Conservation (phyloP, 2,329 filamentous ascomycete genomes). For the Aspergillus tubingensis region DNA sequence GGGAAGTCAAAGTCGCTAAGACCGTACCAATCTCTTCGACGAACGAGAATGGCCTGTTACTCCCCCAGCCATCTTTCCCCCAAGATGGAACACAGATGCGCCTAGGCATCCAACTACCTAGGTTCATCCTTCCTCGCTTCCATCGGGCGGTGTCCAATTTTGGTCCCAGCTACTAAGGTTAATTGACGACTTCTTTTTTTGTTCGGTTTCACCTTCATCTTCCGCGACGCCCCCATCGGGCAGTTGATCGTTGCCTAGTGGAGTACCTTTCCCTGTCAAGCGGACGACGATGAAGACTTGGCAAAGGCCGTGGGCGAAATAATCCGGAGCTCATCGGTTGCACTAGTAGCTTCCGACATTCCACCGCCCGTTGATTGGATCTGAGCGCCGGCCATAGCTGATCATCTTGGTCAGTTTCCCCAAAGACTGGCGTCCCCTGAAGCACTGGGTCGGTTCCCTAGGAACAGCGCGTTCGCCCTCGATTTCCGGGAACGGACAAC, state of each 20-base stretch:
- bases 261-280: not conserved
- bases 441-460: constrained; percentile 1
- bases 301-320: constrained; percentile 1
- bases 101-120: not conserved
- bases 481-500: constrained; percentile 13
- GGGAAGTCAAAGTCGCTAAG: too few species aligned
- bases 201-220: not conserved
- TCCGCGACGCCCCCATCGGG: not conserved
- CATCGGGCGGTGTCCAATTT: not conserved
- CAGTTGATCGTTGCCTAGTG: not conserved
- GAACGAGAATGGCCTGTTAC: too few species aligned
- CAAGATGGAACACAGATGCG: not conserved
- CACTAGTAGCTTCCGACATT: not conserved
- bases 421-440: constrained; percentile 16
- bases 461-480: constrained; percentile 5
- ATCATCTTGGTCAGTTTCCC: constrained; percentile 13
- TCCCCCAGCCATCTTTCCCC: not conserved
- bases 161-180: not conserved
- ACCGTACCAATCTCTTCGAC: too few species aligned
- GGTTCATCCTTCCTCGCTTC: not conserved
- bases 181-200: not conserved
- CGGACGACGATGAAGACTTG: constrained; percentile 3
- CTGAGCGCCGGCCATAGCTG: not conserved
- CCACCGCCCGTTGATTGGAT: constrained; percentile 8
- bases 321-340: constrained; percentile 1